phyloP scores from a whole-genome alignment of 139 green algal species.

The Asterochloris erici region DNA sequence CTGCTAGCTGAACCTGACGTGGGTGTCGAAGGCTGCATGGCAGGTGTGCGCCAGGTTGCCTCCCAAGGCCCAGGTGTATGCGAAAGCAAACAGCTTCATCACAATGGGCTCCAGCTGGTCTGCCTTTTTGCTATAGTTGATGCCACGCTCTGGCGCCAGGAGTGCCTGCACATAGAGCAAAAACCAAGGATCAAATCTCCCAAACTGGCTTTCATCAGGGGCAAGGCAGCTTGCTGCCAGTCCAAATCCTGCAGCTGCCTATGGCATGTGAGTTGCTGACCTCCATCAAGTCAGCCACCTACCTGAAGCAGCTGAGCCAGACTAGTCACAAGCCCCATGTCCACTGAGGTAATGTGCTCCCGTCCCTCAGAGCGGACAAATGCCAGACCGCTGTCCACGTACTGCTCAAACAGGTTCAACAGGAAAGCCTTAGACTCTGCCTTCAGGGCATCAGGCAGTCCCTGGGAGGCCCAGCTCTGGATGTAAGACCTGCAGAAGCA shows the following conservation, averaged over 20 bases:
- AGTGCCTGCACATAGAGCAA: background rate
- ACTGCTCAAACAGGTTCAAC: constrained; percentile 55
- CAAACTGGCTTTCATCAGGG: no score
- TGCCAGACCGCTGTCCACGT: constrained; percentile 56
- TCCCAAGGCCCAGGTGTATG: constrained; percentile 68
- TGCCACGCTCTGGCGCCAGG: constrained; percentile 20
- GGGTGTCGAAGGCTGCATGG: constrained; percentile 58
- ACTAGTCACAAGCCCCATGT: constrained; percentile 36
- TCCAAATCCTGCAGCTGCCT: no score
- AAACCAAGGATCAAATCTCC: no score
- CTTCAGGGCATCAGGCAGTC: constrained; percentile 68
- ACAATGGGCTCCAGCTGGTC: constrained; percentile 6
- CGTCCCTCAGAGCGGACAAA: constrained; percentile 52
- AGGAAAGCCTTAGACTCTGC: constrained; percentile 39
- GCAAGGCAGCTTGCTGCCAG: no score
- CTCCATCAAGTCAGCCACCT: background rate
- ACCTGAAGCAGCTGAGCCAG: constrained; percentile 5
- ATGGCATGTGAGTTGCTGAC: no score
- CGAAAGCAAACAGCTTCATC: constrained; percentile 59
- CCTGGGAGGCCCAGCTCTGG: background rate
- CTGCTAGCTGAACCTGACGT: constrained; percentile 24
- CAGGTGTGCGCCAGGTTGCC: constrained; percentile 50
- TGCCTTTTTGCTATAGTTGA: background rate
- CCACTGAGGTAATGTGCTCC: constrained; percentile 68
- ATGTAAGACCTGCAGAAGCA: constrained; percentile 7